These are phyloP conservation scores for Trichoderma pleuroti DNA, from an alignment of 2,329 filamentous ascomycete genomes.

Conservation along the genomic window DNA sequence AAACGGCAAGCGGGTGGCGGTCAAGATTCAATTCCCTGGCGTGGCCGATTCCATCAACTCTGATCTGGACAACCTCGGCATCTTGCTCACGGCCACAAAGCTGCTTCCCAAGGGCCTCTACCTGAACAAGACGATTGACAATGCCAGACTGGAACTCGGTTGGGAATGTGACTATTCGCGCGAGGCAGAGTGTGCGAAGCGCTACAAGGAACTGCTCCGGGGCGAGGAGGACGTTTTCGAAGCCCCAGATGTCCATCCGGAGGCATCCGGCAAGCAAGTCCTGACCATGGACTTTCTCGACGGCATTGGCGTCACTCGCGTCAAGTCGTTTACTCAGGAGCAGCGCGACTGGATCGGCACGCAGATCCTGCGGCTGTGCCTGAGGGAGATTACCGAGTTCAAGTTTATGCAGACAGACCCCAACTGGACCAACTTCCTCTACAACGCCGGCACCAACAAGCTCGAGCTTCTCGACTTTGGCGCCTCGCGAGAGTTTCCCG, in stretches of 20 bases:
- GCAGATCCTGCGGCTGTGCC: slow-evolving; percentile 84
- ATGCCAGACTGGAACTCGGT: slow-evolving; percentile 82
- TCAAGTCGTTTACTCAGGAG: slow-evolving; percentile 69
- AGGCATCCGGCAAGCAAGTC: slow-evolving; percentile 81
- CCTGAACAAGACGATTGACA: slow-evolving; percentile 95
- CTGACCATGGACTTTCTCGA: slow-evolving; percentile 91
- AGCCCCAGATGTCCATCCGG: slow-evolving; percentile 72
- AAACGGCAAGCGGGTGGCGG: slow-evolving; percentile 73
- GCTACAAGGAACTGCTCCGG: slow-evolving; percentile 71
- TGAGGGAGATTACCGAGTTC: slow-evolving; percentile 92
- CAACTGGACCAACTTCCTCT: slow-evolving; percentile 99
- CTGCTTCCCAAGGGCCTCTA: slow-evolving; percentile 89
- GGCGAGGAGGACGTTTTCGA: slow-evolving; percentile 67
- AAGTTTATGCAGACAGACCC: slow-evolving; percentile 98
- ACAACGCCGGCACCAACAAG: slow-evolving; percentile 66
- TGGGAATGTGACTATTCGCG: slow-evolving; percentile 97
- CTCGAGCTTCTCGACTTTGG: slow-evolving; percentile 96
- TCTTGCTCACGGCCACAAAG: slow-evolving; percentile 85
- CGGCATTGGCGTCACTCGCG: slow-evolving; percentile 80
- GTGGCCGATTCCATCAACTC: slow-evolving; percentile 96
- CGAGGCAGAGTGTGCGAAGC: slow-evolving; percentile 75
- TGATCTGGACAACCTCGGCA: slow-evolving; percentile 86
- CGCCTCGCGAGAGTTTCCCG: slow-evolving; percentile 80
- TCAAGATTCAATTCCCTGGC: slow-evolving; percentile 97
- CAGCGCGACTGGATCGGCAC: slow-evolving; percentile 96